These are phyloP conservation scores for Acidomyces sp. DNA, from an alignment of 495 filamentous ascomycete species.

Conservation along the genomic window DNA sequence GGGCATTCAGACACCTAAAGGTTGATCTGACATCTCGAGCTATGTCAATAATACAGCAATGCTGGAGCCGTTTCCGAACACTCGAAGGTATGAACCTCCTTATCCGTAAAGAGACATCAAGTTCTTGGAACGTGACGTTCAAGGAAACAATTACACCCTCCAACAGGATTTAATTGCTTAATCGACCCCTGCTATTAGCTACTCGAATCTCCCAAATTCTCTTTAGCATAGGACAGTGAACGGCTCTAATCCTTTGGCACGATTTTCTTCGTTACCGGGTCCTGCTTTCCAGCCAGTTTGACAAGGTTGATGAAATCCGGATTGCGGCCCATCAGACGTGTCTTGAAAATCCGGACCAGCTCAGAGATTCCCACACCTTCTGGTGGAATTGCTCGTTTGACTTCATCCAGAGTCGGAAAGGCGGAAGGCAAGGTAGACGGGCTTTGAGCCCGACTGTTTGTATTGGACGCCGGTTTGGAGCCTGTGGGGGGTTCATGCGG, in stretches of 20 bases:
- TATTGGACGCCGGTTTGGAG: conserved; percentile 41
- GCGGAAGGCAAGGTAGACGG: conserved; percentile 18
- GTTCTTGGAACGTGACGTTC: no score
- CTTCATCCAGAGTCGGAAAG: conserved; percentile 50
- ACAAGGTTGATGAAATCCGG: conserved; percentile 44
- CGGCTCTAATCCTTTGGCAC: conserved; percentile 11
- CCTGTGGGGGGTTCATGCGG: conserved; percentile 29
- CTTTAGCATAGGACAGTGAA: not conserved
- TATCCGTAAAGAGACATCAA: no score
- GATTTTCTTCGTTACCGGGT: conserved; percentile 13
- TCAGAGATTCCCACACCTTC: conserved; percentile 53
- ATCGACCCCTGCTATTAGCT: no score
- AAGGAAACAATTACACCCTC: no score
- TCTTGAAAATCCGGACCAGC: conserved; percentile 49
- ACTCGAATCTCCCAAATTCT: not conserved
- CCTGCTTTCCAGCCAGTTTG: conserved; percentile 32
- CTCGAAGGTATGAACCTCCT: no score
- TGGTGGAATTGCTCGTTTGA: conserved; percentile 51
- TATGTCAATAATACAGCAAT: no score
- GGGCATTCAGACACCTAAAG: no score
- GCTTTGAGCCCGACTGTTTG: conserved; percentile 33
- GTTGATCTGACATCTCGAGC: no score
- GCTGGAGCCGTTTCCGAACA: no score
- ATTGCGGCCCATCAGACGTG: conserved; percentile 32
- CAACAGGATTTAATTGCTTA: no score